A percentile compares a stretch with the other conserved stretches of the same genome.
These are phyloP conservation scores for Saccharomycopsis amapae DNA, from an alignment of 805 yeast species.

Conservation along the genomic window DNA sequence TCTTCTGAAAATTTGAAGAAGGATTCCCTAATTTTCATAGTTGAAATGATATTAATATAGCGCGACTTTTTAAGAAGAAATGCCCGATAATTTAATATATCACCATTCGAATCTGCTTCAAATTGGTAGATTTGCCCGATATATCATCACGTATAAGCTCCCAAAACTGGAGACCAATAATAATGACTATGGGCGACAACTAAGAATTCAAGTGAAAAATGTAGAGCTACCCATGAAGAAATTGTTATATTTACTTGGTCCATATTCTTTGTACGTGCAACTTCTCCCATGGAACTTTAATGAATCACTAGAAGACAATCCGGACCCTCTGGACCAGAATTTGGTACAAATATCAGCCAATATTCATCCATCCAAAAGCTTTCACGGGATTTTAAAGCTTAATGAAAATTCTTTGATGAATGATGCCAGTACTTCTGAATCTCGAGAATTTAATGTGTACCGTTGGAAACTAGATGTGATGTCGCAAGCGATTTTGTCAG, in stretches of 20 bases:
- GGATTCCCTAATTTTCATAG: too few species aligned
- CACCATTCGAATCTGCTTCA: slow-evolving; percentile 39
- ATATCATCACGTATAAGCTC: slow-evolving; percentile 33
- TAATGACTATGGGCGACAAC: too few species aligned
- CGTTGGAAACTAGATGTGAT: slow-evolving; percentile 74
- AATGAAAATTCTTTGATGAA: slow-evolving; percentile 37
- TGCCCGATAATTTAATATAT: too few species aligned
- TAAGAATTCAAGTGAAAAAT: slow-evolving; percentile 62
- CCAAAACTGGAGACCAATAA: slow-evolving; percentile 29
- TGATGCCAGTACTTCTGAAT: too few species aligned
- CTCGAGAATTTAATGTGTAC: slow-evolving; percentile 13
- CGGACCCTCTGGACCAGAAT: slow-evolving; percentile 33
- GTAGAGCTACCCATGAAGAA: slow-evolving; percentile 63
- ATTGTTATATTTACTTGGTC: slow-evolving; percentile 86
- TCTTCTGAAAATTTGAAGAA: too few species aligned
- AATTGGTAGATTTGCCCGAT: slow-evolving; percentile 57
- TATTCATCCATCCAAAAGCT: slow-evolving; percentile 66
- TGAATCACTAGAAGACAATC: slow-evolving; percentile 35
- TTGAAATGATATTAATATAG: too few species aligned
- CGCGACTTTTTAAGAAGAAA: too few species aligned
- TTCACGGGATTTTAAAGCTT: slow-evolving; percentile 46
- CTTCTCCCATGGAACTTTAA: slow-evolving; percentile 61
- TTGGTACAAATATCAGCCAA: slow-evolving; percentile 40
- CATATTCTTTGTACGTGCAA: slow-evolving; percentile 79
- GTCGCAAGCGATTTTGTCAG: slow-evolving; percentile 71